These are phyloP conservation scores for Tricholoma sp. DNA, from an alignment of 768 basidiomycete species.

Conservation along the genomic window DNA sequence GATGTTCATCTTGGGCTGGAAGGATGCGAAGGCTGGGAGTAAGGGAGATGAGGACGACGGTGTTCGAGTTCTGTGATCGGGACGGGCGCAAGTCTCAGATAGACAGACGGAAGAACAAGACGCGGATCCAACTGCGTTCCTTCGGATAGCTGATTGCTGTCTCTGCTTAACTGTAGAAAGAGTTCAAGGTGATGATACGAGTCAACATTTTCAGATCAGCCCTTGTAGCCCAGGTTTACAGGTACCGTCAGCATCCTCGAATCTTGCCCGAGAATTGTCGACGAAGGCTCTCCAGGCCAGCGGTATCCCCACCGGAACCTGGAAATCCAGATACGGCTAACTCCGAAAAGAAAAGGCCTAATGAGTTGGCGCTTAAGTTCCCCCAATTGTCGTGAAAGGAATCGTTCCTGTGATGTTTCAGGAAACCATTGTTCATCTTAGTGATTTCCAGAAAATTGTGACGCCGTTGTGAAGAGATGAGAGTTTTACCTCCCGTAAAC, in stretches of 20 bases:
- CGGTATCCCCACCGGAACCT: constrained; percentile 38
- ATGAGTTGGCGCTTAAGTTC: constrained; percentile 31
- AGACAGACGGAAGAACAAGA: constrained; percentile 35
- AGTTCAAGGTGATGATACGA: constrained; percentile 1
- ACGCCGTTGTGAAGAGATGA: constrained; percentile 18
- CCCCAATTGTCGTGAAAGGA: constrained; percentile 26
- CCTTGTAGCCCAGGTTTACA: constrained; percentile 40
- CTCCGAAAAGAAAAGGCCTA: constrained; percentile 32
- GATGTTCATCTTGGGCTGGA: constrained; percentile 23
- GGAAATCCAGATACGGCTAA: constrained; percentile 47
- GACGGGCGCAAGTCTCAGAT: constrained; percentile 39
- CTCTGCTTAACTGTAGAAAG: constrained; percentile 20
- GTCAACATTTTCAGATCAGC: constrained; percentile 34
- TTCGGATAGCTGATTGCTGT: not conserved
- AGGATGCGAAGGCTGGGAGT: constrained; percentile 11
- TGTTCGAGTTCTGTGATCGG: constrained; percentile 31
- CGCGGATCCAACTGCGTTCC: constrained; percentile 31
- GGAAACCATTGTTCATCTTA: constrained; percentile 21
- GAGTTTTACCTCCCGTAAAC: constrained; percentile 1
- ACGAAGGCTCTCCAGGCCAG: constrained; percentile 29
- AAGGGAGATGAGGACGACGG: constrained; percentile 7
- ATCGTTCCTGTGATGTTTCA: constrained; percentile 30
- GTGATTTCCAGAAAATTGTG: constrained; percentile 29
- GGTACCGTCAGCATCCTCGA: constrained; percentile 43
- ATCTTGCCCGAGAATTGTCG: constrained; percentile 41